Conservation (phyloP, 1,284 basidiomycete species). For the Apiotrichum mycotoxinovorans region DNA sequence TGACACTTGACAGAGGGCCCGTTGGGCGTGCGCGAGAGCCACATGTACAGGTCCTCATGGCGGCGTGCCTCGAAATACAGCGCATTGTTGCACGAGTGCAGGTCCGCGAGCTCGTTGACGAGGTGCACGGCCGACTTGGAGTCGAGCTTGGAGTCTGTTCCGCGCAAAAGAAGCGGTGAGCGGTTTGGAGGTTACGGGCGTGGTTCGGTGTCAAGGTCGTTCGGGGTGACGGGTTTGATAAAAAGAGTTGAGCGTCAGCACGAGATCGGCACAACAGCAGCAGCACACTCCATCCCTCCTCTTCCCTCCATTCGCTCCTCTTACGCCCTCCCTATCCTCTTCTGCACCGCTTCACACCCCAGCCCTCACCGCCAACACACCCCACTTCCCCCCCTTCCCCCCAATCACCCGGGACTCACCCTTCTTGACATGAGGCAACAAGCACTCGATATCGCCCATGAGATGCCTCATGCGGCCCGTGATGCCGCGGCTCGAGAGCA, state of each 20-base stretch:
- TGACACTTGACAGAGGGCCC: constrained; percentile 96
- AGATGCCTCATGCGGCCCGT: constrained; percentile 96
- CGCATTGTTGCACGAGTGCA: constrained; percentile 97
- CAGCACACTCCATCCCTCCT: not conserved
- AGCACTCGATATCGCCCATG: constrained; percentile 86
- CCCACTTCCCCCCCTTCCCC: not conserved
- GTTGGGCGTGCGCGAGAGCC: constrained; percentile 96
- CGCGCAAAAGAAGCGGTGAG: not conserved
- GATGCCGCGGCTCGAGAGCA: constrained; percentile 90
- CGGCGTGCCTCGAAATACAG: constrained; percentile 95
- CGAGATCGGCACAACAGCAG: not conserved
- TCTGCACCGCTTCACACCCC: too few species aligned
- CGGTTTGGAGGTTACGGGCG: not conserved
- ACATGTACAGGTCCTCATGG: constrained; percentile 94
- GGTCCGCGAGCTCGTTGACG: constrained; percentile 93
- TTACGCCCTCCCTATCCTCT: too few species aligned
- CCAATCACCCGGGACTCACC: constrained; percentile 56
- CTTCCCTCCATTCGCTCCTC: not conserved
- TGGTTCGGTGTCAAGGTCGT: not conserved
- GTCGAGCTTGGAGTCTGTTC: constrained; percentile 87
- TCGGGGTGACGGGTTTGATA: not conserved
- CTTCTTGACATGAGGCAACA: constrained; percentile 96
- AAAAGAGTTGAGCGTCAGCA: constrained; percentile 3
- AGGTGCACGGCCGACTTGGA: constrained; percentile 92
- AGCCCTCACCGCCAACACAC: not conserved